Base-by-base conservation (phyloP, 495 filamentous ascomycete species). In the Friedmanniomyces endolithicus region DNA sequence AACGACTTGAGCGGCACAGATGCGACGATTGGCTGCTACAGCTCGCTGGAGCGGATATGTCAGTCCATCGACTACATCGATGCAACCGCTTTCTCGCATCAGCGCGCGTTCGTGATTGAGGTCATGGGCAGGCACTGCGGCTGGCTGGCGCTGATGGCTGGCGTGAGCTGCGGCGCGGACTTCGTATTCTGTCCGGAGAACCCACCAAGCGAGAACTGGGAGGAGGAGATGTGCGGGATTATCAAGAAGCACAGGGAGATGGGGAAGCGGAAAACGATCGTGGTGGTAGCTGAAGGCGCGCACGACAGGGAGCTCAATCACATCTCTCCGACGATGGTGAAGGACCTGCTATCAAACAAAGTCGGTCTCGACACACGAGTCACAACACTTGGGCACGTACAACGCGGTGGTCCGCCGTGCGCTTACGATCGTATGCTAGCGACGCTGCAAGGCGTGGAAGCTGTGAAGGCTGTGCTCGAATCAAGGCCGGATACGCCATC, bases 71-170 rank as follows among this genome's bases (percentile, higher is more conserved):
- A 99, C 70, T 87, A 85, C 67, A 95, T 99, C 59, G 95, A 97
- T 68, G 88, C 92, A 31, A 99, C 94, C 1, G 94, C 94, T 7
- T 87, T 82, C 35, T 95, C 88, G n/a, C 94, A 97, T 71, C 94
- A 95, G 53, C 76, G 94, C 60, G 94, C 94, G 37, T 99, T 99
- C 68, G 90, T 99, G 27, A 84, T 99, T 62, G 94, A 97, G 68
- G 94, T 97, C 46, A 99, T 99, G 94, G 94, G 94, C n/a, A 80
- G 94, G 53, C 90, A 97, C 71, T 99, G 94, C 64, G 94, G 94
- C 39, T 99, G 94, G 94, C 74, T 99, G 48, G 94, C 92, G 41
- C 74, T 99, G 44, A 96, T 96, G 89, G 85, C 94, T 12, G 92
- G 89, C 55, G 88, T 97, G 49, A 89, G 87, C 55, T 94, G 88